phyloP scores from a whole-genome alignment of 345 rosid species.

The Murraya koenigii region DNA sequence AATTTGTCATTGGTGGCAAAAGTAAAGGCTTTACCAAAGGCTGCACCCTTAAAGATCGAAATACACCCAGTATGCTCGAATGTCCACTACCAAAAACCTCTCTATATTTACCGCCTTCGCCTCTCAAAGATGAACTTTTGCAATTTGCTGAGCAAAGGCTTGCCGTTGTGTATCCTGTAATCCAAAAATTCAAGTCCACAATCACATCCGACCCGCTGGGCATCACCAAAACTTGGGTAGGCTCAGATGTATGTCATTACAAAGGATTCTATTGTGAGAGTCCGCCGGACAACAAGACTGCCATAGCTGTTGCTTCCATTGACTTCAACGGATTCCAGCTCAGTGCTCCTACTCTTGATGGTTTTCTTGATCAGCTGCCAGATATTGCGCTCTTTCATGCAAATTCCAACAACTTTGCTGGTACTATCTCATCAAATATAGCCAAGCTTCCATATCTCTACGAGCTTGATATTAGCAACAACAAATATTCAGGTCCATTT shows the following conservation, averaged over 20 bases:
- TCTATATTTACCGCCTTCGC: constrained; percentile 13
- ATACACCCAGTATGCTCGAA: constrained; percentile 9
- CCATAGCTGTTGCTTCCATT: constrained; percentile 67
- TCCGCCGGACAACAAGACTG: constrained; percentile 79
- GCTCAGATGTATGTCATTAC: constrained; percentile 73
- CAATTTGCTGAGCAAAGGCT: constrained; percentile 65
- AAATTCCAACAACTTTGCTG: constrained; percentile 74
- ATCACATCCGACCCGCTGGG: constrained; percentile 69
- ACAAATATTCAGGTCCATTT: constrained; percentile 68
- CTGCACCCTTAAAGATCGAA: constrained; percentile 18
- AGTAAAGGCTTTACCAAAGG: not conserved
- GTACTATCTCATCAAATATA: constrained; percentile 51
- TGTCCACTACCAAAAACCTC: constrained; percentile 19
- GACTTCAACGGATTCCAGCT: constrained; percentile 91
- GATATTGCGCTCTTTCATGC: constrained; percentile 84
- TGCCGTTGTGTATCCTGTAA: constrained; percentile 61
- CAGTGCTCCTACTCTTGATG: constrained; percentile 66
- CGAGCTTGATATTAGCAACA: constrained; percentile 86
- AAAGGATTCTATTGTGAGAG: constrained; percentile 76
- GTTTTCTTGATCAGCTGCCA: constrained; percentile 70
- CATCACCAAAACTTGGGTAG: constrained; percentile 69
- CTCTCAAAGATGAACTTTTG: constrained; percentile 25
- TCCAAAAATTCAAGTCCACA: constrained; percentile 70
- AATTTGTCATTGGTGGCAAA: not conserved
- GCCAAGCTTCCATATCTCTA: constrained; percentile 68